Base-by-base conservation (phyloP, 2,329 filamentous ascomycete species). In the Calycina herbarum region DNA sequence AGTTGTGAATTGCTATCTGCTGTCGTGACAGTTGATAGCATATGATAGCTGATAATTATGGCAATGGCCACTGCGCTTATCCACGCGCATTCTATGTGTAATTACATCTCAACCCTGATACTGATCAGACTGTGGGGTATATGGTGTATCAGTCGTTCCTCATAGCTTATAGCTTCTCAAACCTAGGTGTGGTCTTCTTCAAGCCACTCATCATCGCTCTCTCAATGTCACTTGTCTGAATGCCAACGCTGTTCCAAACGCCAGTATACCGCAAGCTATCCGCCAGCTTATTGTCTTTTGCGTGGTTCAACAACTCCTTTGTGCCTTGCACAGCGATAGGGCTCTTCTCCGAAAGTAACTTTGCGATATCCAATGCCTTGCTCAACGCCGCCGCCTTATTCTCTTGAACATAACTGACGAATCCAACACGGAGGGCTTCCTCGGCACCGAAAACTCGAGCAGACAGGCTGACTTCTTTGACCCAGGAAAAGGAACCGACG, bases 291-390 rank as follows among this genome's bases (percentile, higher is more conserved):
- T 93, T 87, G 77, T 96, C 94, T 72, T 92, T 84, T 40, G 89
- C 90, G 75, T 89, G 92, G 77, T 95, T 93, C 75, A 97, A 76
- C 68, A 96, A 79, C 79, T 95, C 91, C 81, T 97, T 97, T 8
- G 93, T 96, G 5, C 91, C 89, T 80, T 93, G 87, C 69, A 94
- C 91, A 1, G 93, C 93, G 27, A 98, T 88, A 0, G 94, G 94
- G 74, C 91, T 95, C 84, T 97, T 97, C 20, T 77, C 81, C 33
- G 91, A 90, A 66, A 97, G 85, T 73, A 87, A 72, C 11, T 74
- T 78, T 0, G 89, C 92, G 73, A 91, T 74, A 68, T 86, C 82
- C 67, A 94, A 59, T 0, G 84, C 93, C 45, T 84, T 84, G 51
- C 79, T 79, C 29, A 96, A 76, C 1, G 89, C 85, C 56, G 82